Base-by-base conservation (phyloP, 2,329 filamentous ascomycete genomes). In the Pseudopyricularia javanii region DNA sequence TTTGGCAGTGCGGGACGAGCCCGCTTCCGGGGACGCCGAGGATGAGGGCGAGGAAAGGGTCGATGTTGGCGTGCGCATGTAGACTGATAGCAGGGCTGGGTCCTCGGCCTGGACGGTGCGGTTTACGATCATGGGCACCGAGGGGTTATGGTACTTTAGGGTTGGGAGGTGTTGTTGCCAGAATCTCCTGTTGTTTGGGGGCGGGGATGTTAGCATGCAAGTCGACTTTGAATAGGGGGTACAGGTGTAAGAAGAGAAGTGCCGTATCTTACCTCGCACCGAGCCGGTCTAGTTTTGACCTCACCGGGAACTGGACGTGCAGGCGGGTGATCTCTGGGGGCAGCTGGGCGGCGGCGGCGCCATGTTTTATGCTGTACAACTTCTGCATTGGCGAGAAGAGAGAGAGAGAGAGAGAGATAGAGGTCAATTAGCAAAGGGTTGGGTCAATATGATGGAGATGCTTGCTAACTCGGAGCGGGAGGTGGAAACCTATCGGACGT, bases 81-180 rank as follows among this genome's bases (percentile, higher is more conserved):
- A 84, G 60, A 91, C 73, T 55, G 79, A 82, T 69, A 90, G 73
- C 48, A 72, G 74, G 14, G 86, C 79, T 7, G 78, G 71, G 22
- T 74, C 47, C 83, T 70, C 35, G 66, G 61, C 17, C 3, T 20
- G 17, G 2, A 12, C 7, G 57, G 79, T 83, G 55, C 87, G 85
- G 67, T 85, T 84, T 61, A 95, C 80, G 55, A 87, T 83, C 78
- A 97, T 94, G 45, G 85, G 81, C 47, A 96, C 68, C 12, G 82
- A 72, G 1, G 93, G 93, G 67, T 98, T 98, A 76, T 95, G 86
- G 73, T 84, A 98, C 76, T 98, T 96, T 59, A 98, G 75, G 54
- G 88, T 82, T 22, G 88, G 88, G 49, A 97, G 82, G 65, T 83
- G 85, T 56, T 83, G 74, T 58, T 79, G 82, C 88, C 89, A 95